phyloP scores from a whole-genome alignment of 768 basidiomycete species.

The Leccinum longicurvipes region DNA sequence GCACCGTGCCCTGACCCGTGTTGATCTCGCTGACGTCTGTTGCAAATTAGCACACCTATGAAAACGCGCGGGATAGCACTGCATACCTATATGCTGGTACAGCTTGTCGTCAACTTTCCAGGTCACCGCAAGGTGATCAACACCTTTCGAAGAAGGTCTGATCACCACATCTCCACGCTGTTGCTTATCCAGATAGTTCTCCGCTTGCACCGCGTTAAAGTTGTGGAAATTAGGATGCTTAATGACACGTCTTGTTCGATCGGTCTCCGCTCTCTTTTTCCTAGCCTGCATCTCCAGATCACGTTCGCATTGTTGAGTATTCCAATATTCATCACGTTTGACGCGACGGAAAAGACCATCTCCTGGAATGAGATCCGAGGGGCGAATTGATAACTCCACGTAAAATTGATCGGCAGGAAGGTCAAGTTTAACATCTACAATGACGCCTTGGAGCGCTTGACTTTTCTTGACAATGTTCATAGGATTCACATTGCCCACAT shows the following conservation, averaged over 20 bases:
- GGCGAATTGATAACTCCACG: conserved; percentile 74
- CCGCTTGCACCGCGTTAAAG: conserved; percentile 86
- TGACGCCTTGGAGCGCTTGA: conserved; percentile 75
- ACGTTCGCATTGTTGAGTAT: conserved; percentile 57
- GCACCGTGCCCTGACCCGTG: conserved; percentile 63
- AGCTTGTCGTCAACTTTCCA: conserved; percentile 98
- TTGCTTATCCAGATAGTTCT: conserved; percentile 82
- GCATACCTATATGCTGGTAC: conserved; percentile 92
- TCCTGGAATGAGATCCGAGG: conserved; percentile 55
- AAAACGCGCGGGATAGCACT: background rate
- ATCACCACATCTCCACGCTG: conserved; percentile 96
- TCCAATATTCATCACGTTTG: conserved; percentile 60
- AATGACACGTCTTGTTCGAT: conserved; percentile 79
- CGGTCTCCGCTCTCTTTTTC: conserved; percentile 83
- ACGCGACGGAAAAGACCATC: conserved; percentile 62
- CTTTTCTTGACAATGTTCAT: conserved; percentile 64
- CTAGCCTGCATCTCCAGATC: conserved; percentile 71
- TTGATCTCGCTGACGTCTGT: conserved; percentile 82
- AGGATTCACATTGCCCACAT: conserved; percentile 38
- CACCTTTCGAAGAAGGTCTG: conserved; percentile 91
- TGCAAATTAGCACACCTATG: conserved; percentile 4
- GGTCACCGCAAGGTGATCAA: conserved; percentile 91
- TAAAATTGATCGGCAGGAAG: conserved; percentile 58
- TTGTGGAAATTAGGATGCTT: conserved; percentile 99
- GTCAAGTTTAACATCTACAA: conserved; percentile 68